Conservation (phyloP, 2,329 filamentous ascomycete genomes). For the Whalleya microplaca region DNA sequence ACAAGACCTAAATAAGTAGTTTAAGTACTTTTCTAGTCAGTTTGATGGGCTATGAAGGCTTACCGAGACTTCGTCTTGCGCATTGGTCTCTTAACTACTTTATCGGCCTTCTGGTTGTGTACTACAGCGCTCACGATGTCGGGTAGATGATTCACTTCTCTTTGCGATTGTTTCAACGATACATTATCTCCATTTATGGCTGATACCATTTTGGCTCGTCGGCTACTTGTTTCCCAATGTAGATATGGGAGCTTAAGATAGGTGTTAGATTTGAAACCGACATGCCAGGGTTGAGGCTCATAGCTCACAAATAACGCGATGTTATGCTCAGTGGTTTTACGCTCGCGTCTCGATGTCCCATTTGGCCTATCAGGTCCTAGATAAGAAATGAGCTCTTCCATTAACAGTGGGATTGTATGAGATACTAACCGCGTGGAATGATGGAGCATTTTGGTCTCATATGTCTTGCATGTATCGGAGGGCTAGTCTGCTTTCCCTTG, state of each 20-base stretch:
- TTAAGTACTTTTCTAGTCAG: background rate
- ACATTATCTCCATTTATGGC: constrained; percentile 23
- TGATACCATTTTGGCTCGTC: constrained; percentile 11
- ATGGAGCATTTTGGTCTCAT: constrained; percentile 9
- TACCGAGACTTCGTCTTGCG: too few relatives aligned
- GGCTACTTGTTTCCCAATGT: constrained; percentile 34
- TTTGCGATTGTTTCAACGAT: background rate
- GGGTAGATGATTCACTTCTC: too few relatives aligned
- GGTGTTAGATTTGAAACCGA: background rate
- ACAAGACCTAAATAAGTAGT: background rate
- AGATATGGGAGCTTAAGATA: constrained; percentile 31
- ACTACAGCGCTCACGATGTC: too few relatives aligned
- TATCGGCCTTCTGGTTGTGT: too few relatives aligned
- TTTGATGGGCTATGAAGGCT: too few relatives aligned
- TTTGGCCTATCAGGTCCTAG: background rate
- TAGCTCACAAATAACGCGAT: constrained; percentile 13
- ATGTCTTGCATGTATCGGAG: constrained; percentile 9
- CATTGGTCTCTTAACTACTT: too few relatives aligned
- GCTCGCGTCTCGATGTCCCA: background rate
- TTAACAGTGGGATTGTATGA: background rate
- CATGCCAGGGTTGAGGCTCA: background rate
- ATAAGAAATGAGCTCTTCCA: background rate
- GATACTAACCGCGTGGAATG: constrained; percentile 8
- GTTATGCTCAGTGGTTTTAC: constrained; percentile 1
- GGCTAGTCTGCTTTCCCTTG: background rate